phyloP scores from a whole-genome alignment of 345 rosid genomes.

The Geranium rotundifolium region DNA sequence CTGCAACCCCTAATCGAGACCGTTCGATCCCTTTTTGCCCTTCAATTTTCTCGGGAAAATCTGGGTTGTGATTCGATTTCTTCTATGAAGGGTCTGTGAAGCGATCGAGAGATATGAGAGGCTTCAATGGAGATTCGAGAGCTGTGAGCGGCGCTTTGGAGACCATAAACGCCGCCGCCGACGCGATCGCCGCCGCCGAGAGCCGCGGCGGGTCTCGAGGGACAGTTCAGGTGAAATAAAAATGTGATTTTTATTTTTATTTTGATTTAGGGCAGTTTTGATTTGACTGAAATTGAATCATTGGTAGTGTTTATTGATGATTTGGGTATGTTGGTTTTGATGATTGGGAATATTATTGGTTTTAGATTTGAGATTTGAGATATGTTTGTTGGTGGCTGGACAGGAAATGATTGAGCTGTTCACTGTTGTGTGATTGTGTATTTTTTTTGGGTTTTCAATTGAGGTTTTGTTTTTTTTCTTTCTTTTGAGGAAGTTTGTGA shows the following conservation, averaged over 20 bases:
- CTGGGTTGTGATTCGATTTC: constrained; percentile 7
- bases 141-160: constrained; percentile 35
- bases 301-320: background rate
- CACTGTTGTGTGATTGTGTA: background rate
- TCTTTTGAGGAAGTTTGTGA: background rate
- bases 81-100: constrained; percentile 8
- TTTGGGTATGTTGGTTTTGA: background rate
- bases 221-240: constrained; percentile 33
- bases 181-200: constrained; percentile 72
- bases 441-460: background rate
- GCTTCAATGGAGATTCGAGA: constrained; percentile 26
- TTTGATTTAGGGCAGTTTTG: background rate
- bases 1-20: background rate
- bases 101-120: constrained; percentile 29
- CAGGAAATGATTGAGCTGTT: too few relatives aligned
- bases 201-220: constrained; percentile 54
- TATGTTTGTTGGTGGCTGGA: too few relatives aligned
- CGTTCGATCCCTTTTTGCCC: constrained; percentile 2
- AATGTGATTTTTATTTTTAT: background rate
- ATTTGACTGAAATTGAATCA: background rate
- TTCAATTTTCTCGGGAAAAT: constrained; percentile 8
- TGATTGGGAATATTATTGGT: background rate
- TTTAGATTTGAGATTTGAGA: too few relatives aligned
- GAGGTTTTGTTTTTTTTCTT: background rate
- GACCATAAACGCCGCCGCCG: constrained; percentile 80